Evolutionary conservation across 2,329 filamentous ascomycete species (phyloP).

Genomic region (Penicillium griseofulvum): DNA sequence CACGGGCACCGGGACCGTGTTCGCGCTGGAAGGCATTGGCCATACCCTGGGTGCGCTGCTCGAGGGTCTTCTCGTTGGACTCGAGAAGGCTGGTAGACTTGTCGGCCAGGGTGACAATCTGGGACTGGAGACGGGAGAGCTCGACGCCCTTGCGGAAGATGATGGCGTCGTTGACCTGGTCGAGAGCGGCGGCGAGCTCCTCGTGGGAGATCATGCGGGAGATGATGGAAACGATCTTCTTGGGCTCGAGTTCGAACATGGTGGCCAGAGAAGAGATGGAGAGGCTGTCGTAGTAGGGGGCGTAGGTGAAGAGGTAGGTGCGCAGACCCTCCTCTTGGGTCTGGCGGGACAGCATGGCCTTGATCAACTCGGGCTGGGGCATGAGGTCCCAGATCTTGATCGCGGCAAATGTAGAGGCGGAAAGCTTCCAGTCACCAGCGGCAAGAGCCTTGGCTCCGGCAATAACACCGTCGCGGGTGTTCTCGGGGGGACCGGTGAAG

Average conservation of each 20-base stretch:
- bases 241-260: conserved; percentile 92
- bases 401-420: conserved; percentile 85
- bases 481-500: conserved; percentile 97
- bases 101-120: conserved; percentile 90
- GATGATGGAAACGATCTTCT: conserved; percentile 91
- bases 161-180: conserved; percentile 95
- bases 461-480: conserved; percentile 98
- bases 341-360: conserved; percentile 94
- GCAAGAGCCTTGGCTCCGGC: conserved; percentile 96
- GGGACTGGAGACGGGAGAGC: conserved; percentile 89
- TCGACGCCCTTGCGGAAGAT: conserved; percentile 99
- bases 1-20: conserved; percentile 69
- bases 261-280: conserved; percentile 76
- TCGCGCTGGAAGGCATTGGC: conserved; percentile 93
- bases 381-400: conserved; percentile 99
- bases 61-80: conserved; percentile 93
- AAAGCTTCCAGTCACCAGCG: conserved; percentile 98
- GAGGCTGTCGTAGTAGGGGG: conserved; percentile 97
- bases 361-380: conserved; percentile 88
- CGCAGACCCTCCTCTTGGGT: conserved; percentile 98
- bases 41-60: conserved; percentile 94
- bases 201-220: conserved; percentile 99
- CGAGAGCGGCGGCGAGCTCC: conserved; percentile 90
- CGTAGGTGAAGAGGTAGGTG: conserved; percentile 99
- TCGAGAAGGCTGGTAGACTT: conserved; percentile 96